Base-by-base conservation (phyloP, 768 basidiomycete species). In the Gyrodon lividus region DNA sequence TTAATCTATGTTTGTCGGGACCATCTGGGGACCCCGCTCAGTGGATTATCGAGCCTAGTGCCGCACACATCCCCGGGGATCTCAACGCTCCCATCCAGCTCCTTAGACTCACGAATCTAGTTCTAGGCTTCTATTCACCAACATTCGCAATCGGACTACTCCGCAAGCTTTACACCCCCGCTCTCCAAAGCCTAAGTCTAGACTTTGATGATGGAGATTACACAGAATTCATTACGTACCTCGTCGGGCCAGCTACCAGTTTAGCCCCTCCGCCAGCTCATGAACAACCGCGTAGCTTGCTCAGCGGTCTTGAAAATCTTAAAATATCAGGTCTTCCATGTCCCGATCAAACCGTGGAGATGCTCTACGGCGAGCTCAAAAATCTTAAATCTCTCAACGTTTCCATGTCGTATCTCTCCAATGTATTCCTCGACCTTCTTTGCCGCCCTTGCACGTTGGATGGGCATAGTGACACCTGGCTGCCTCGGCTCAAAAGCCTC, bases 191-290 rank as follows among this genome's bases (percentile, higher is more conserved):
- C 26, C 67, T 80, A 43, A 59, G 72, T 6, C 72, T 89, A n/a
- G 78, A 86, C 57, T 78, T 82, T 50, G 77, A 81, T 43, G 63
- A 70, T 1, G 74, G 71, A 16, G 85, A 89, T 55, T 86, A 75
- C 59, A 73, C 73, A 6, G 69, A 73, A 0, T 70, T 88, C 47
- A 72, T 78, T 24, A 52, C 61, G 30, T 71, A 74, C 44, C 73
- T 88, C 24, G 57, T 45, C 8, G 48, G 54, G 42, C 67, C 65
- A 9, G 45, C 60, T 9, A 47, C 53, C 4, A 56, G 51, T 3
- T 1, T 43, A 20, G 64, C 74, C 16, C 59, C 50, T 5, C 74
- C 77, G 1, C 64, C 70, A 34, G 68, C 70, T 4, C 69, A 71
- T 9, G 70, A 71, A 41, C 64, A 64, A 14, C 72, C 75, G 49